These are phyloP conservation scores for Oryza meridionalis DNA, from an alignment of 176 grass and related monocot species.

Conservation along the genomic window DNA sequence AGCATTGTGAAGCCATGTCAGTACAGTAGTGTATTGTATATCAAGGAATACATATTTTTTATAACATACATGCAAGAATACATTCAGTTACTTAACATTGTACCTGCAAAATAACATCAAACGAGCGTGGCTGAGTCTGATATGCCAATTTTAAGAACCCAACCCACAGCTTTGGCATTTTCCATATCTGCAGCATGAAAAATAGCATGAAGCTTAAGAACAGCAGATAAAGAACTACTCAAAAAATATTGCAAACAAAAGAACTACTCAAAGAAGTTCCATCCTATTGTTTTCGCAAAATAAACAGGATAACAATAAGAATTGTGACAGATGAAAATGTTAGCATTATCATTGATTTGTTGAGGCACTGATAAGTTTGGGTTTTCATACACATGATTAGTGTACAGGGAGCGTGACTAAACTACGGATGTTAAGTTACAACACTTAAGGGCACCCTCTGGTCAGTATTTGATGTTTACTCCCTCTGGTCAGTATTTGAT, in stretches of 20 bases:
- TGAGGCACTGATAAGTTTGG: neutral
- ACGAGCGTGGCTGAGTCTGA: conserved; percentile 90
- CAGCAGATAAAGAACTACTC: neutral
- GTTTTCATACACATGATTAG: neutral
- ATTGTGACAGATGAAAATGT: conserved; percentile 6
- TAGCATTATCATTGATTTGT: conserved; percentile 1
- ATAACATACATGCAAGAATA: neutral
- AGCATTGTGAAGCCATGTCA: conserved; percentile 47
- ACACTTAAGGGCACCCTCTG: neutral
- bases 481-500: too few species aligned
- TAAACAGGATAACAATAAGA: conserved; percentile 30
- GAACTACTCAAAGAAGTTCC: neutral
- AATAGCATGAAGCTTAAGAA: conserved; percentile 22
- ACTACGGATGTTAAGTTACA: neutral
- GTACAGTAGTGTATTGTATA: conserved; percentile 31
- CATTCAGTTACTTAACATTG: conserved; percentile 15
- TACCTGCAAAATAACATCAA: conserved; percentile 91
- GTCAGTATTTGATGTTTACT: too few species aligned
- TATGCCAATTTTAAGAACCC: conserved; percentile 93
- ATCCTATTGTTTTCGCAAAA: conserved; percentile 12
- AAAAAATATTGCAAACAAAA: neutral
- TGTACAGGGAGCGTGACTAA: neutral
- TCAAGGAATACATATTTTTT: conserved; percentile 3
- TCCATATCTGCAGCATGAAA: conserved; percentile 83
- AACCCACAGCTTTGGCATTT: conserved; percentile 92